Base-by-base conservation (phyloP, 2,329 filamentous ascomycete genomes). In the Beauveria sp. region DNA sequence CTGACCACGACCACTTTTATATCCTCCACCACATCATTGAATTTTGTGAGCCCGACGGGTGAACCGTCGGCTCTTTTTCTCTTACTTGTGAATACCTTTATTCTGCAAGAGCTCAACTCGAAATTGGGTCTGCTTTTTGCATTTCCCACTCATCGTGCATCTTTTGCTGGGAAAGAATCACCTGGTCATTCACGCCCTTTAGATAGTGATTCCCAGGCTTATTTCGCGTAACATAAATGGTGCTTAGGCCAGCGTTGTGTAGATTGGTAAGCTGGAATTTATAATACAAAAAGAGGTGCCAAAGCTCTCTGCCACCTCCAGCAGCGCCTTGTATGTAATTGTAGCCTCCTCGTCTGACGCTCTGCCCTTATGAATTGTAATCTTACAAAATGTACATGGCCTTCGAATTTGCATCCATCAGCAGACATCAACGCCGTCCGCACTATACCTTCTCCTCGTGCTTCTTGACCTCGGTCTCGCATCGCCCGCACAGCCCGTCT, bases 401-500 rank as follows among this genome's bases (percentile, higher is more conserved):
- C 8, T 14, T 12, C 20, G 5, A 14, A 9, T 5, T 20, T 49
- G 7, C 42, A 18, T 16, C 55, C 28, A 6, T 10, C n/a, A 24
- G 5, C 5, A n/a, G 7, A 12, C 14, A n/a, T 10, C 9, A 6
- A 46, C 2, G n/a, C n/a, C 9, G 5, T 22, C n/a, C 3, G 7
- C 47, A 20, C 40, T 20, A 47, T 24, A 16, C 30, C 28, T 58
- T 20, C 8, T 22, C 40, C 26, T 53, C 43, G 3, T 53, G 34
- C 40, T 58, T 45, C 9, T 40, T 28, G 43, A 93, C 81, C 42
- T 88, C 84, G 14, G 84, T 81, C 34, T 87, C 85, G 72, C 93
- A 98, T 70, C 91, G 79, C 54, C 73, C 75, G 73, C 93, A 98
- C 20, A 96, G 75, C 45, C 77, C 73, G 20, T 89, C 85, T 66